Evolutionary conservation across 1,139 yeast species (phyloP), one percentile per base, ranked within the genome.

Genomic region (Blastobotrys buckinghamii): DNA sequence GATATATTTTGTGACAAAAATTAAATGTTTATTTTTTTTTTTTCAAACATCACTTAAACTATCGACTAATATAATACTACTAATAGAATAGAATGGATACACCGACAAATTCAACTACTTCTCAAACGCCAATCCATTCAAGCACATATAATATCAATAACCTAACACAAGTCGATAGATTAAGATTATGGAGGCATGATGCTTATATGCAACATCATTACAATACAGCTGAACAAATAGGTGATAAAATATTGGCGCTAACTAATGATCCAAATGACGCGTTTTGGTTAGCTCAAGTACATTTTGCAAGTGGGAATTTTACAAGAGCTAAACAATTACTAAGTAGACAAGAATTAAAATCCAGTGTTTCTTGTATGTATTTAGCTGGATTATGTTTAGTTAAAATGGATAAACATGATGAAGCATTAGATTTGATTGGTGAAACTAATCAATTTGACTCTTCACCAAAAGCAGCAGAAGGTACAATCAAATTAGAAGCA

Each of bases 241-340:
- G 97, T 12, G 96, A 92, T 68, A 92, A 90, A 59, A 86, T 94
- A 9, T 74, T 85, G 43, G 80, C 90, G 0, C 69, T 90, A 51
- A 84, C 90, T 1, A 55, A 79, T 53, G 97, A 90, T 61, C 84
- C 96, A 15, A 86, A 84, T 60, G 97, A 92, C 65, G 97, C 97
- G 13, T 90, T 89, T 65, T 92, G 97, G 97, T 73, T 92, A 39
- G 97, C 96, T 0, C 96, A 92, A 67, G 95, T 86, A 1, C 82
- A 84, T 63, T 87, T 81, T 65, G 71, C 76, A 46, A 76, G 80
- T 53, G 92, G 94, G 12, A 81, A 86, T 61, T 89, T 79, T 63
- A 76, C 84, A 36, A 73, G 97, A 39, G 97, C 96, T 2, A 78
- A 87, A 50, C 82, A 81, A 56, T 67, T 90, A 44, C 64, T 79